These are phyloP conservation scores for Pulveroboletus sp. DNA, from an alignment of 1,284 basidiomycete species.

Conservation along the genomic window DNA sequence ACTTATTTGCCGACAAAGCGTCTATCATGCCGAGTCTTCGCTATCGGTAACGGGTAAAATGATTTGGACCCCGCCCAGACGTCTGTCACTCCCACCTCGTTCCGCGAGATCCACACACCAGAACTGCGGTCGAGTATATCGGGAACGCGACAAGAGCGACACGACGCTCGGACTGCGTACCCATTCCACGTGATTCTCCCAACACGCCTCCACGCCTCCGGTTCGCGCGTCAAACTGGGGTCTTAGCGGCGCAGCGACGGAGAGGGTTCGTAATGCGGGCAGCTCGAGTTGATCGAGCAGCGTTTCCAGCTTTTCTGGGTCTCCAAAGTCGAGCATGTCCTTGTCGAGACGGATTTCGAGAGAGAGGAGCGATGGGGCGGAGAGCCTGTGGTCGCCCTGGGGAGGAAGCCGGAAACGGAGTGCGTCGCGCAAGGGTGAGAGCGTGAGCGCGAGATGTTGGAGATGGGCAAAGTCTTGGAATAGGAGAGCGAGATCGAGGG, in stretches of 20 bases:
- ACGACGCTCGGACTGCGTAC: constrained; percentile 11
- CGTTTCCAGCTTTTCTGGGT: constrained; percentile 14
- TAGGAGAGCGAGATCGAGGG: constrained; percentile 20
- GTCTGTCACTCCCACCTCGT: neutral
- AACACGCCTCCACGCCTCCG: neutral
- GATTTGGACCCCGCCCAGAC: no score
- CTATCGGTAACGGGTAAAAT: neutral
- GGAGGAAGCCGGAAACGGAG: constrained; percentile 7
- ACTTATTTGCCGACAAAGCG: no score
- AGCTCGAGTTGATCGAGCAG: constrained; percentile 28
- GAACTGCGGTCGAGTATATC: neutral
- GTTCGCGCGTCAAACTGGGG: neutral
- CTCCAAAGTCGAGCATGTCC: constrained; percentile 30
- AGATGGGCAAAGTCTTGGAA: constrained; percentile 23
- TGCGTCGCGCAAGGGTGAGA: constrained; percentile 10
- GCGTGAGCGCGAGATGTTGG: constrained; percentile 18
- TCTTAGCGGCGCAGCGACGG: constrained; percentile 10
- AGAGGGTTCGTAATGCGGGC: constrained; percentile 21
- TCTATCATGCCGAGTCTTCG: neutral
- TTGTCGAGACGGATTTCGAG: constrained; percentile 25
- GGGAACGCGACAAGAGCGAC: constrained; percentile 23
- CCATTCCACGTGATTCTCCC: constrained; percentile 18
- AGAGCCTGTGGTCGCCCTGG: neutral
- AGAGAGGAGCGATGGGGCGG: constrained; percentile 11
- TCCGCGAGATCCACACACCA: constrained; percentile 9